Conservation (phyloP, 805 yeast species). For the Torulaspora maleeae region DNA sequence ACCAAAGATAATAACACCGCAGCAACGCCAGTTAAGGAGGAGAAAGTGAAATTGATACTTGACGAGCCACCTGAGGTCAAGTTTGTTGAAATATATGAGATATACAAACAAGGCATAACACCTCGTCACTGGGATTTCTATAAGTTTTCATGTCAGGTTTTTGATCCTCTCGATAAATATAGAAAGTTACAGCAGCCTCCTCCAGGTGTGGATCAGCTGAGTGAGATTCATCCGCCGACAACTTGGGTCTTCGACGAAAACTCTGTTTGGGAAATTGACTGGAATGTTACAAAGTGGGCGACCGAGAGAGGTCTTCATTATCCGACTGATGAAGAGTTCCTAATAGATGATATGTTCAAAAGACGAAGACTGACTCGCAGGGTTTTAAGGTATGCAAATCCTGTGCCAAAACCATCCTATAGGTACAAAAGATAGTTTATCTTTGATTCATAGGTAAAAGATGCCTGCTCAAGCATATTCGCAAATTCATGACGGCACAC, state of each 20-base stretch:
- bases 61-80: slow-evolving; percentile 62
- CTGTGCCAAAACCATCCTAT: slow-evolving; percentile 34
- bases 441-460: background rate
- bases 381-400: slow-evolving; percentile 46
- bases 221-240: slow-evolving; percentile 58
- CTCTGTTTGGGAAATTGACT: slow-evolving; percentile 63
- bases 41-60: slow-evolving; percentile 47
- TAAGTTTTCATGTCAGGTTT: slow-evolving; percentile 51
- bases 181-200: slow-evolving; percentile 55
- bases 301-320: slow-evolving; percentile 39
- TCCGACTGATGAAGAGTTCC: slow-evolving; percentile 48
- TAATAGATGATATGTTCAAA: slow-evolving; percentile 45
- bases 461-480: slow-evolving; percentile 1
- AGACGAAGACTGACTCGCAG: slow-evolving; percentile 53
- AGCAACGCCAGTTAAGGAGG: slow-evolving; percentile 1
- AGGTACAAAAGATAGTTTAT: slow-evolving; percentile 7
- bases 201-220: slow-evolving; percentile 52
- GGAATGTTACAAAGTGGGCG: slow-evolving; percentile 49
- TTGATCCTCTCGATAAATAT: slow-evolving; percentile 45
- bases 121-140: slow-evolving; percentile 59
- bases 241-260: slow-evolving; percentile 68
- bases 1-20: slow-evolving; percentile 19
- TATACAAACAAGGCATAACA: slow-evolving; percentile 60
- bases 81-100: slow-evolving; percentile 72
- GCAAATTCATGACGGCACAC: slow-evolving; percentile 63